phyloP scores from a whole-genome alignment of 1,139 yeast genomes.

The Kluyveromyces sp. region DNA sequence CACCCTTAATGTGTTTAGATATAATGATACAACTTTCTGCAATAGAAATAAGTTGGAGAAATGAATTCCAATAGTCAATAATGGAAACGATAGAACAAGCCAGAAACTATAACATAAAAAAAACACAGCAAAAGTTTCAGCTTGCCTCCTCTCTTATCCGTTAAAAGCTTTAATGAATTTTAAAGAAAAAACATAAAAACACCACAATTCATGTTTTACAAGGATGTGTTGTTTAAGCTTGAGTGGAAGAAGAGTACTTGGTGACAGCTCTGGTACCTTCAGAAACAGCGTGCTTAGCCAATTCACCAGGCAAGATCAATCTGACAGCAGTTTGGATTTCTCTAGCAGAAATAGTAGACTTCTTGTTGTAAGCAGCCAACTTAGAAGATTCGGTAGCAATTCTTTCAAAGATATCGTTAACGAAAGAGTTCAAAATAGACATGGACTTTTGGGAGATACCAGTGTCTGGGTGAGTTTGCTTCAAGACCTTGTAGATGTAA shows the following conservation, averaged over 20 bases:
- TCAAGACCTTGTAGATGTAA: slow-evolving; percentile 95
- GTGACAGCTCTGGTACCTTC: slow-evolving; percentile 99
- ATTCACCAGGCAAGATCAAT: slow-evolving; percentile 98
- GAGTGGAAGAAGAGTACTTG: slow-evolving; percentile 73
- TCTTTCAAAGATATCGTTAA: slow-evolving; percentile 92
- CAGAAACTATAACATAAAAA: too few relatives aligned
- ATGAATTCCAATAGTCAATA: background rate
- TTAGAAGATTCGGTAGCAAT: slow-evolving; percentile 97
- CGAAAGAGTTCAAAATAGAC: slow-evolving; percentile 99
- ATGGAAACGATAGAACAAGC: background rate
- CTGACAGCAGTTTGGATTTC: slow-evolving; percentile 99
- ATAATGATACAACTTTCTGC: background rate
- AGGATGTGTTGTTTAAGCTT: slow-evolving; percentile 15
- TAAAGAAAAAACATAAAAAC: too few relatives aligned
- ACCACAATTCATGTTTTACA: too few relatives aligned
- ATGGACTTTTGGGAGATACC: slow-evolving; percentile 99
- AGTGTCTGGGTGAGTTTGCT: slow-evolving; percentile 99
- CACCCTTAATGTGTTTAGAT: too few relatives aligned
- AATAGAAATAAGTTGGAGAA: background rate
- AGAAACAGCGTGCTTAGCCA: slow-evolving; percentile 98
- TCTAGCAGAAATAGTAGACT: slow-evolving; percentile 97
- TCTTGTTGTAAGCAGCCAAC: slow-evolving; percentile 99
- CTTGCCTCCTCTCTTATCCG: too few relatives aligned
- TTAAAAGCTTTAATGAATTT: too few relatives aligned
- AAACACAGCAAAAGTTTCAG: too few relatives aligned